phyloP scores from a whole-genome alignment of 352 stramenopile genomes.

The Phytopythium vexans region DNA sequence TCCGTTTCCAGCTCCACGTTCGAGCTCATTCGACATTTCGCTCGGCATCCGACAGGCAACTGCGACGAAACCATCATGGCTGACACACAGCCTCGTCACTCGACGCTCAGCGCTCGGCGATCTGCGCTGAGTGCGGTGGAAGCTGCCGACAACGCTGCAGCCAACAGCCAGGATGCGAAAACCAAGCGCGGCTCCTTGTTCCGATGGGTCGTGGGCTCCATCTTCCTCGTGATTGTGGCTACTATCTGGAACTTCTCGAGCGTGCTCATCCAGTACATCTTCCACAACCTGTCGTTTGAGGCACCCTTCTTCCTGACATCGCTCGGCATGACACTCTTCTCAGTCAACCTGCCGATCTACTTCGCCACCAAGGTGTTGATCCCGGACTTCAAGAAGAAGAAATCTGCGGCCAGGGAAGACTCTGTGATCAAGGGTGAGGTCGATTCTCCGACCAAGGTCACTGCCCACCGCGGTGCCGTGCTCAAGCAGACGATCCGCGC shows the following conservation, averaged over 20 bases:
- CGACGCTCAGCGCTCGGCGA: not conserved
- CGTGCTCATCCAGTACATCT: conserved; percentile 86
- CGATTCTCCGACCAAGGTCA: conserved; percentile 13
- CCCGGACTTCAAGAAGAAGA: conserved; percentile 13
- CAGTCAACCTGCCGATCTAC: conserved; percentile 71
- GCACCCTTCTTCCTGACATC: conserved; percentile 86
- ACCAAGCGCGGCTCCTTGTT: conserved; percentile 38
- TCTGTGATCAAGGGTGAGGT: conserved; percentile 17
- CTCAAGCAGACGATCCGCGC: conserved; percentile 39
- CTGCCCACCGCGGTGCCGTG: conserved; percentile 16
- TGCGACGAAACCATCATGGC: not conserved
- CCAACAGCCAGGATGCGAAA: not conserved
- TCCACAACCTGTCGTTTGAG: conserved; percentile 77
- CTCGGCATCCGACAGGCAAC: not conserved
- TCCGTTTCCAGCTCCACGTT: too few relatives aligned
- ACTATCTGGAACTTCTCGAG: conserved; percentile 80
- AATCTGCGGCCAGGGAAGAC: not conserved
- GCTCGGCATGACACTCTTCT: conserved; percentile 74
- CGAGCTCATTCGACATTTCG: not conserved
- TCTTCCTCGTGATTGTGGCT: conserved; percentile 64
- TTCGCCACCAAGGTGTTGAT: conserved; percentile 47
- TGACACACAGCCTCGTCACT: not conserved
- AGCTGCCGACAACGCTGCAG: not conserved
- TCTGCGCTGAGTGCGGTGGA: conserved; percentile 1
- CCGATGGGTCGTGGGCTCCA: conserved; percentile 55